Conservation (phyloP, 371 early-diverging fungal genomes). For the Mortierella sp. region DNA sequence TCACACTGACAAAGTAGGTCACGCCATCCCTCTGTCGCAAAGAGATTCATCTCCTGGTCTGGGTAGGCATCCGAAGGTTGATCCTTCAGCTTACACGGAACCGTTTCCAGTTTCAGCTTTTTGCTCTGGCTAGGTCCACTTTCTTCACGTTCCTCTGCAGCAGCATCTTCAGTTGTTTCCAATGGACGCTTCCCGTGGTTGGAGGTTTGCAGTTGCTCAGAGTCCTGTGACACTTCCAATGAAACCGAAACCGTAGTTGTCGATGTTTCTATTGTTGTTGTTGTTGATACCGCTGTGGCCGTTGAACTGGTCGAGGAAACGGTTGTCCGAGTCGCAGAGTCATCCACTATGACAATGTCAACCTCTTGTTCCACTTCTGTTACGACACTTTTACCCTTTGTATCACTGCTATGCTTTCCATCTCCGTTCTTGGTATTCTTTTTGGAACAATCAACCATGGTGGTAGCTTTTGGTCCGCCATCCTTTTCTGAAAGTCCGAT, state of each 20-base stretch:
- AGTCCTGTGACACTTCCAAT: not conserved
- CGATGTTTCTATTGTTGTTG: not conserved
- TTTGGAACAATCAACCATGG: slow-evolving; percentile 40
- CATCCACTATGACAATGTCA: slow-evolving; percentile 1
- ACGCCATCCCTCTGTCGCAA: slow-evolving; percentile 50
- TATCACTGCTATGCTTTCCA: not conserved
- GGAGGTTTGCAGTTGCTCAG: slow-evolving; percentile 21
- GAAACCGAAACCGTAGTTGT: slow-evolving; percentile 1
- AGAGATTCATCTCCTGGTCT: slow-evolving; percentile 42
- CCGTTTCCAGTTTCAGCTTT: slow-evolving; percentile 13
- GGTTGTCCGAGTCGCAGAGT: not conserved
- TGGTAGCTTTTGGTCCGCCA: slow-evolving; percentile 50
- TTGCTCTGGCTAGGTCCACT: slow-evolving; percentile 13
- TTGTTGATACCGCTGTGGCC: slow-evolving; percentile 4
- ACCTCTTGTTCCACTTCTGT: slow-evolving; percentile 3
- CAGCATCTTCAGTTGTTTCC: slow-evolving; percentile 53
- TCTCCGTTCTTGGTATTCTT: slow-evolving; percentile 1
- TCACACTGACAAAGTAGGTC: slow-evolving; percentile 56
- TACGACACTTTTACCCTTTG: not conserved
- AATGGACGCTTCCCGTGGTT: slow-evolving; percentile 55
- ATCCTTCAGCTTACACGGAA: slow-evolving; percentile 45
- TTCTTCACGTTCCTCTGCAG: not conserved
- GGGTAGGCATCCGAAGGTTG: slow-evolving; percentile 57
- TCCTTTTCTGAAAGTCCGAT: slow-evolving; percentile 58
- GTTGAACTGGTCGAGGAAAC: not conserved